phyloP scores from a whole-genome alignment of 75 land plant species.

The Pinus albicaulis region DNA sequence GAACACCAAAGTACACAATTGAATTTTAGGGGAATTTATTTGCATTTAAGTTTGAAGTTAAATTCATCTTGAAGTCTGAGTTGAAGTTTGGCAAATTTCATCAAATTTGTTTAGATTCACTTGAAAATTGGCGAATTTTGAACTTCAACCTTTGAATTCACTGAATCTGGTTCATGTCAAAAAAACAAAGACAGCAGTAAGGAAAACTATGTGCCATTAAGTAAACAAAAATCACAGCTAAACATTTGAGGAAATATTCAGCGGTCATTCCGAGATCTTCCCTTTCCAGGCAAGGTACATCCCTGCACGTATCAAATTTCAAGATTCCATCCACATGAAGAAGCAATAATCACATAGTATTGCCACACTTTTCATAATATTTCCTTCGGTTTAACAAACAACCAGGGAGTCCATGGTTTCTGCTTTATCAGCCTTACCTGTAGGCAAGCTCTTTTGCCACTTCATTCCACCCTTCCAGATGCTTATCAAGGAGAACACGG shows the following conservation, averaged over 20 bases:
- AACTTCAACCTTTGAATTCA: too few relatives aligned
- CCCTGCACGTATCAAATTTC: not conserved
- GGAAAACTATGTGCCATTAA: not conserved
- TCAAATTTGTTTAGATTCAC: too few relatives aligned
- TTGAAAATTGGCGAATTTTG: too few relatives aligned
- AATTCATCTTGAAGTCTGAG: too few relatives aligned
- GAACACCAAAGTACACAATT: too few relatives aligned
- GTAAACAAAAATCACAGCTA: not conserved
- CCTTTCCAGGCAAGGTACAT: not conserved
- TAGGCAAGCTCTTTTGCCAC: slow-evolving; percentile 72
- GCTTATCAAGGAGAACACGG: slow-evolving; percentile 68
- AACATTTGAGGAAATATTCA: not conserved
- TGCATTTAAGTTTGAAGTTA: too few relatives aligned
- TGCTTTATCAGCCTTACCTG: slow-evolving; percentile 41
- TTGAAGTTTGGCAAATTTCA: too few relatives aligned
- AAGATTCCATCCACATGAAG: not conserved
- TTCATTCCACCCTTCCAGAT: slow-evolving; percentile 82
- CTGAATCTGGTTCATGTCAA: not conserved
- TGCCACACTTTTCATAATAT: not conserved
- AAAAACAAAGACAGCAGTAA: not conserved
- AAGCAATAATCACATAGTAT: not conserved
- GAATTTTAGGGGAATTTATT: too few relatives aligned
- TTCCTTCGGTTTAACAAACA: slow-evolving; percentile 3
- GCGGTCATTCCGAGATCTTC: not conserved
- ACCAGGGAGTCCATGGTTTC: not conserved